Percentiles rank a stretch among this genome's conserved stretches.
phyloP scores from a whole-genome alignment of 495 filamentous ascomycete genomes.

The Glarea lozoyensis region DNA sequence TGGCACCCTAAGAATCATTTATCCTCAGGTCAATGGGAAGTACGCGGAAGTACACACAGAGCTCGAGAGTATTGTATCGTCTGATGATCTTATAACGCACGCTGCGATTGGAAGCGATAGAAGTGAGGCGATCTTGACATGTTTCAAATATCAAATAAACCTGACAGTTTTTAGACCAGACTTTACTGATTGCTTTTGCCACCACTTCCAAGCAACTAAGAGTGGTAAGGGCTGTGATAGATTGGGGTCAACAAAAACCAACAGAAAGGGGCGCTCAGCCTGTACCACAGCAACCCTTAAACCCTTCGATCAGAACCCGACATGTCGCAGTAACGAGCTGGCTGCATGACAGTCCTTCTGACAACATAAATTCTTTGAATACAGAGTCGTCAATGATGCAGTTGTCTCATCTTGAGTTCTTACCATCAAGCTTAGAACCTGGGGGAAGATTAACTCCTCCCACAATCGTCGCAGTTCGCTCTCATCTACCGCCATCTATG shows the following conservation, averaged over 20 bases:
- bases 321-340: slow-evolving; percentile 43
- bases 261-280: slow-evolving; percentile 33
- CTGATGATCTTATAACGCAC: slow-evolving; percentile 68
- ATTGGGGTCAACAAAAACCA: slow-evolving; percentile 35
- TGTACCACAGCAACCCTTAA: slow-evolving; percentile 25
- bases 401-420: slow-evolving; percentile 56
- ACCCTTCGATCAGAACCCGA: slow-evolving; percentile 34
- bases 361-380: slow-evolving; percentile 28
- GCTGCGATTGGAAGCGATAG: slow-evolving; percentile 68
- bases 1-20: slow-evolving; percentile 61
- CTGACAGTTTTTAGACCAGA: slow-evolving; percentile 40
- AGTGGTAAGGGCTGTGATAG: slow-evolving; percentile 49
- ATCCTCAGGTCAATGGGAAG: slow-evolving; percentile 53
- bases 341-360: slow-evolving; percentile 26
- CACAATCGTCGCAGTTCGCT: slow-evolving; percentile 63
- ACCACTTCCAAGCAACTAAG: slow-evolving; percentile 59
- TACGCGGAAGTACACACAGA: slow-evolving; percentile 60
- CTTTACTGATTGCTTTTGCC: slow-evolving; percentile 53
- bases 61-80: slow-evolving; percentile 58
- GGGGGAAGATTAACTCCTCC: slow-evolving; percentile 42
- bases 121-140: slow-evolving; percentile 30
- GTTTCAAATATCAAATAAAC: slow-evolving; percentile 3
- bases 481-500: slow-evolving; percentile 43
- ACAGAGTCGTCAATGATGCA: slow-evolving; percentile 46
- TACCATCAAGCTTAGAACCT: slow-evolving; percentile 48